phyloP scores from a whole-genome alignment of 352 stramenopile species.

The Globisporangium camurandrum region DNA sequence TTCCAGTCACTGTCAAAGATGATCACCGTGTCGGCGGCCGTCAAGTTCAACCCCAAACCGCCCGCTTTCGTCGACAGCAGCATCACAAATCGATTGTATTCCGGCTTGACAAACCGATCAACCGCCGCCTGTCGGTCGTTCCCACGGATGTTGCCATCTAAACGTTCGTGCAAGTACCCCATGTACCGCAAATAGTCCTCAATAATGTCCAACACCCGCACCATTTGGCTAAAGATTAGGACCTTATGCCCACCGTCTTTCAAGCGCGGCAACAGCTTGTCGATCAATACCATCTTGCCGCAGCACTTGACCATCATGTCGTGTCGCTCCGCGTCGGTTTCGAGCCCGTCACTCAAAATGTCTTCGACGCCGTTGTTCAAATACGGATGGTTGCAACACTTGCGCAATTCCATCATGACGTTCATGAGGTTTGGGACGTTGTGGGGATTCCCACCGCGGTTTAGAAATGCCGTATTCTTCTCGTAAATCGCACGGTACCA shows the following conservation, averaged over 20 bases:
- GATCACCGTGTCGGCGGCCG: constrained; percentile 93
- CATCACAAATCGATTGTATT: constrained; percentile 96
- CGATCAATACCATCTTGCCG: constrained; percentile 99
- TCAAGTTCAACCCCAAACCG: constrained; percentile 90
- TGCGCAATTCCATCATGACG: constrained; percentile 89
- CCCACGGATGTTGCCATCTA: constrained; percentile 96
- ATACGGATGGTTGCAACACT: constrained; percentile 90
- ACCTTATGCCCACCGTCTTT: constrained; percentile 96
- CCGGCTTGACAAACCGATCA: constrained; percentile 84
- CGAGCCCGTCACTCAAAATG: constrained; percentile 73
- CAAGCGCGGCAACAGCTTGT: constrained; percentile 97
- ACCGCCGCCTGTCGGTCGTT: constrained; percentile 84
- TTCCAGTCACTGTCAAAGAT: constrained; percentile 99
- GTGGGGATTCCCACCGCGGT: constrained; percentile 64
- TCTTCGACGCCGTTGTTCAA: constrained; percentile 91
- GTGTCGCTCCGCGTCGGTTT: constrained; percentile 65
- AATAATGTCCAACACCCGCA: constrained; percentile 99
- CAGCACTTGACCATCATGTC: constrained; percentile 96
- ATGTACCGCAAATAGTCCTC: constrained; percentile 96
- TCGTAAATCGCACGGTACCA: constrained; percentile 95
- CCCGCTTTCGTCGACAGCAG: constrained; percentile 97
- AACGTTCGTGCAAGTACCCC: constrained; percentile 92
- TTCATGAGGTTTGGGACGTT: constrained; percentile 90
- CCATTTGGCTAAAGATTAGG: constrained; percentile 99
- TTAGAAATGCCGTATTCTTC: constrained; percentile 91